Percentiles rank a stretch among this genome's conserved stretches.
Evolutionary conservation across 2,329 filamentous ascomycete species (phyloP).

Genomic region (Hypocreales sp.): DNA sequence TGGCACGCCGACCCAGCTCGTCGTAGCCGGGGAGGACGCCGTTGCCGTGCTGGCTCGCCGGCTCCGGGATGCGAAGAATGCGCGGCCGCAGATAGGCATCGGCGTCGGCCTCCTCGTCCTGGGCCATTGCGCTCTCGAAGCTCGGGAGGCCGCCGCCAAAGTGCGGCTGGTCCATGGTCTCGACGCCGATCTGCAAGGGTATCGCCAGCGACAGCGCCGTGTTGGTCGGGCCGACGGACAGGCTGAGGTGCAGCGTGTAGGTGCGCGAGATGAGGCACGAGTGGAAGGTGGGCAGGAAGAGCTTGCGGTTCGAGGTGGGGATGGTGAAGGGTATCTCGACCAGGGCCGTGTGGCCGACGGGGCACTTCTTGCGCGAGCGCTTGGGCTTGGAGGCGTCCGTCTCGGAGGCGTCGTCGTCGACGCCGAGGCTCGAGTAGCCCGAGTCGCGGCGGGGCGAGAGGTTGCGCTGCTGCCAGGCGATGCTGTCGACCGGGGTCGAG

Average conservation of each 20-base stretch:
- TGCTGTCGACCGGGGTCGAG: conserved; percentile 16
- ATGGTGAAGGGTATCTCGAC: conserved; percentile 33
- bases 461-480: conserved; percentile 26
- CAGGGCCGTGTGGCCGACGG: conserved; percentile 22
- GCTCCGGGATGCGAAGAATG: conserved; percentile 17
- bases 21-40: conserved; percentile 24
- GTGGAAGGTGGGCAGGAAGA: conserved; percentile 41
- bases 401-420: conserved; percentile 19
- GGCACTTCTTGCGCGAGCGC: conserved; percentile 10
- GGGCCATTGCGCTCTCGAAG: conserved; percentile 31
- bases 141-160: conserved; percentile 23
- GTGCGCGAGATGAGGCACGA: conserved; percentile 39
- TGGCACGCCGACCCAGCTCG: conserved; percentile 13
- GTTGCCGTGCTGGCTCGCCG: conserved; percentile 12
- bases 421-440: conserved; percentile 31
- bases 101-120: conserved; percentile 24
- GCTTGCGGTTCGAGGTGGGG: conserved; percentile 29
- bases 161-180: conserved; percentile 16
- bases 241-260: conserved; percentile 33
- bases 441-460: conserved; percentile 29
- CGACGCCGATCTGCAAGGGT: conserved; percentile 36
- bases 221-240: conserved; percentile 26
- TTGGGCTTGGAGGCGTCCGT: conserved; percentile 13
- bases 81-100: conserved; percentile 28
- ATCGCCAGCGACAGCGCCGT: conserved; percentile 27